Evolutionary conservation across 1,284 basidiomycete species (phyloP), one percentile per base, ranked within the genome.

Genomic region (Irpex sp.): DNA sequence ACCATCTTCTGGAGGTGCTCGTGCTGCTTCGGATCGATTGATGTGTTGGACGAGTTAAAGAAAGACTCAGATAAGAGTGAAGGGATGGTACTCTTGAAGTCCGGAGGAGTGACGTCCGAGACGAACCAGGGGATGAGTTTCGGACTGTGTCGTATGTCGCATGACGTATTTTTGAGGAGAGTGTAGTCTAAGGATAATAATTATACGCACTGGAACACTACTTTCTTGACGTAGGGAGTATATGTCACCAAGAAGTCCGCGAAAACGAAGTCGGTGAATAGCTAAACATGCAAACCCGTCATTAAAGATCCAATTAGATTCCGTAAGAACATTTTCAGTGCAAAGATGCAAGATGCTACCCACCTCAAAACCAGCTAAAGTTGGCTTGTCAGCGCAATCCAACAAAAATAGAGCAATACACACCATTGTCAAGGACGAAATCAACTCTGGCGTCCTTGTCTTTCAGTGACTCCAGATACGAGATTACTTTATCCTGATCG

Each of bases 91-190:
- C 77, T 79, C 65, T 75, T 72, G 72, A 94, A 95, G 74, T 95
- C 94, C 26, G 80, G 77, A 1, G 94, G 93, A 1, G 91, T 89
- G 19, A 95, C 94, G 73, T 95, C 94, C 11, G 91, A 94, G 58
- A 97, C 95, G 72, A 97, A 98, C 95, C 94, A 95, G 0, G 94
- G 94, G 60, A 96, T 90, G 7, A 91, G 78, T 74, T 96, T 96
- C 0, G 93, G 92, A 75, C 92, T 94, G 60, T 35, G 55, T 7
- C 9, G 5, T 56, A 36, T 33, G 19, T 4, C 50, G 4, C 26
- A 26, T 26, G 26, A 4, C 26, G 26, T 26, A 26, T 26, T 26
- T 2, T 26, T 26, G 26, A 26, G 26, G 26, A 26, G 26, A 3
- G 0, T 26, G 26, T 26, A 26, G 26, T 26, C 26, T 26, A 26